Evolutionary conservation across 202 grass and related monocot species (phyloP).

Genomic region (Zoysia matrella): DNA sequence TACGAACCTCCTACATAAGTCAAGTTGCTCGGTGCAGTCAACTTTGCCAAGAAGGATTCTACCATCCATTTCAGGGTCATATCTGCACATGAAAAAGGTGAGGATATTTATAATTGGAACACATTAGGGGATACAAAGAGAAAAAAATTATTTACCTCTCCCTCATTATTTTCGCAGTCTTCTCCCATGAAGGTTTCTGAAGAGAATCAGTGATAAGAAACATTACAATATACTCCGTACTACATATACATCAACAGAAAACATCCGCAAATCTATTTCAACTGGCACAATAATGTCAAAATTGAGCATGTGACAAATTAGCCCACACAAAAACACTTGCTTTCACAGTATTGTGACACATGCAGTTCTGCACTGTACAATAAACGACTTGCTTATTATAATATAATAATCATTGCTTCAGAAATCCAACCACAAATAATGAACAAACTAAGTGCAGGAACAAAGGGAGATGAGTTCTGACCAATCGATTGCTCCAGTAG

Average conservation of each 20-base stretch:
- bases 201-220: constrained; percentile 43
- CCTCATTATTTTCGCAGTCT: constrained; percentile 83
- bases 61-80: constrained; percentile 97
- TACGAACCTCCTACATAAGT: constrained; percentile 85
- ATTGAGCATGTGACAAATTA: constrained; percentile 18
- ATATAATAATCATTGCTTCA: neutral
- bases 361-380: neutral
- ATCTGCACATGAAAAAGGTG: constrained; percentile 58
- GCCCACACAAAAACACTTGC: neutral
- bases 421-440: constrained; percentile 1
- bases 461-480: constrained; percentile 47
- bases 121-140: constrained; percentile 7
- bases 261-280: constrained; percentile 14
- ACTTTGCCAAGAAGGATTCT: constrained; percentile 81
- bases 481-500: constrained; percentile 97
- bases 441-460: constrained; percentile 29
- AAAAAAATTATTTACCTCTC: constrained; percentile 63
- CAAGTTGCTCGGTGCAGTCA: constrained; percentile 83
- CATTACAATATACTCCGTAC: neutral
- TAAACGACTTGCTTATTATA: constrained; percentile 4
- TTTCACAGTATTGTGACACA: neutral
- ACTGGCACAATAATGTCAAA: constrained; percentile 17
- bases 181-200: constrained; percentile 99
- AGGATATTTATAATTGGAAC: constrained; percentile 8
- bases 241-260: constrained; percentile 28